These are phyloP conservation scores for Neurospora pannonica DNA, from an alignment of 495 filamentous ascomycete genomes.

Conservation along the genomic window DNA sequence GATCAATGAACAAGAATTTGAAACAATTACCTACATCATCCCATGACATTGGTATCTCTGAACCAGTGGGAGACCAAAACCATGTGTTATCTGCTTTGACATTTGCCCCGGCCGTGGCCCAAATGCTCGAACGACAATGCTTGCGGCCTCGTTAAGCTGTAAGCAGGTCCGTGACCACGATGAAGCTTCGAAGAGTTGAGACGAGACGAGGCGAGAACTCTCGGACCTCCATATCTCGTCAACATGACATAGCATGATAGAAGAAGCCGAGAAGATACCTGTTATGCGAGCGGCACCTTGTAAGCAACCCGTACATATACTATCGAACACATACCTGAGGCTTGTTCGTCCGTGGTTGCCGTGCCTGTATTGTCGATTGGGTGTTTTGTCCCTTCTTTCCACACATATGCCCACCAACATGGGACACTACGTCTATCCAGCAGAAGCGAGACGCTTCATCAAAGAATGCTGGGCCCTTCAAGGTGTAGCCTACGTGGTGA, in stretches of 20 bases:
- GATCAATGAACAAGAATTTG: background rate
- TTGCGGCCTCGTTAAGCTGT: background rate
- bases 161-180: background rate
- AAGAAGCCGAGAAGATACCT: background rate
- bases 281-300: too few relatives aligned
- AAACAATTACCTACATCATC: background rate
- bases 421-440: background rate
- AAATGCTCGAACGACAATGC: background rate
- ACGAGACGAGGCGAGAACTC: background rate
- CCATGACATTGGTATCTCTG: background rate
- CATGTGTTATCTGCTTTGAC: background rate
- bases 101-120: background rate
- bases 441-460: constrained; percentile 12
- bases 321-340: background rate
- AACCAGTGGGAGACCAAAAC: too few relatives aligned
- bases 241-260: background rate
- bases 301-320: background rate
- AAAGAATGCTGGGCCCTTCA: constrained; percentile 24
- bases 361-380: background rate
- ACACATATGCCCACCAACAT: background rate
- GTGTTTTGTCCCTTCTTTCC: background rate
- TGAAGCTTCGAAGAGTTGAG: background rate
- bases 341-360: background rate
- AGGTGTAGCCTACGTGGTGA: constrained; percentile 17
- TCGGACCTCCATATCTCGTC: background rate